phyloP scores from a whole-genome alignment of 495 filamentous ascomycete genomes.

The Neurospora sublineolata region DNA sequence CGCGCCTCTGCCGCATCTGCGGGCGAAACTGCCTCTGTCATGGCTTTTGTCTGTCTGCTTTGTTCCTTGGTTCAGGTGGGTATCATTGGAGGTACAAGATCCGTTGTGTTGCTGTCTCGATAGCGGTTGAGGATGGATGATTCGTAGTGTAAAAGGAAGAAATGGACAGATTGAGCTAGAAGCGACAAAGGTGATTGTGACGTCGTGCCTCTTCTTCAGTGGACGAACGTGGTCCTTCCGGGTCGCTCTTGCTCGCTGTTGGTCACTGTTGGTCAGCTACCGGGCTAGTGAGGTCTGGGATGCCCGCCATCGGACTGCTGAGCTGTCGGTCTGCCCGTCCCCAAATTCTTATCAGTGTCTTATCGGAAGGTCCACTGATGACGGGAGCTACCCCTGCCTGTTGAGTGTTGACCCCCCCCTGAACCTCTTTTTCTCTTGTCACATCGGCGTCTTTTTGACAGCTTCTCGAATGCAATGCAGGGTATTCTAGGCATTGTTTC shows the following conservation, averaged over 20 bases:
- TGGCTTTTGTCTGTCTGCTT: slow-evolving; percentile 2
- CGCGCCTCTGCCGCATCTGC: slow-evolving; percentile 45
- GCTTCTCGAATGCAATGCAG: background rate
- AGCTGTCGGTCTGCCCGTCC: background rate
- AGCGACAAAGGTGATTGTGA: background rate
- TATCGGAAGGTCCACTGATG: background rate
- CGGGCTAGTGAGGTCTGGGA: background rate
- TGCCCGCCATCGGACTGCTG: background rate
- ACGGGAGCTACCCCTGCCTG: background rate
- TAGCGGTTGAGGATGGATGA: background rate
- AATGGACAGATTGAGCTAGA: background rate
- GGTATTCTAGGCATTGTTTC: background rate
- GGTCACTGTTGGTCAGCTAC: background rate
- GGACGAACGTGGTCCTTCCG: background rate
- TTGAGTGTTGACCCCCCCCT: background rate
- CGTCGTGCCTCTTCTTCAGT: background rate
- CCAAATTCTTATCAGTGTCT: background rate
- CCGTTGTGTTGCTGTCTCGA: background rate
- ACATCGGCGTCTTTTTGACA: background rate
- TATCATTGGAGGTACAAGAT: background rate
- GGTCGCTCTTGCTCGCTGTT: background rate
- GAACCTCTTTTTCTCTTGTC: background rate
- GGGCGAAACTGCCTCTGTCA: slow-evolving; percentile 16
- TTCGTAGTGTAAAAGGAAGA: background rate
- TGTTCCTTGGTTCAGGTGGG: background rate